These are phyloP conservation scores for Penicillium sp. DNA, from an alignment of 2,329 filamentous ascomycete species.

Conservation along the genomic window DNA sequence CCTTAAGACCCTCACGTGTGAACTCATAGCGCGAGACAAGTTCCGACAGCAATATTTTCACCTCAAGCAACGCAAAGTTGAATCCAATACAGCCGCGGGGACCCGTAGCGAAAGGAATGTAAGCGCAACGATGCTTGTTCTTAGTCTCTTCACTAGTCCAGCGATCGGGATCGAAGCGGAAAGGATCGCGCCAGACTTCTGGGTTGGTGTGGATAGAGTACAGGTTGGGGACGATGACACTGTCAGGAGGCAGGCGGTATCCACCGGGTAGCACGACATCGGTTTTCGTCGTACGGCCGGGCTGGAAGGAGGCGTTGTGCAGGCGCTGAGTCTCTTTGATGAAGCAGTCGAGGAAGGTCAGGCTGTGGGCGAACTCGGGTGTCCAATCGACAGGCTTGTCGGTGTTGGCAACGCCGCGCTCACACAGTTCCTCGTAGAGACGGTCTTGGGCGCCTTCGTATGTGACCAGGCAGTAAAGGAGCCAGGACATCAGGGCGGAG, in stretches of 20 bases:
- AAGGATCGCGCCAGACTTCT: constrained; percentile 57
- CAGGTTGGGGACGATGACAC: constrained; percentile 53
- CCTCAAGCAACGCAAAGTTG: constrained; percentile 60
- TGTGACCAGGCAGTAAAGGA: constrained; percentile 51
- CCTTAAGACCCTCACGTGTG: constrained; percentile 45
- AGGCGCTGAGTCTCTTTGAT: constrained; percentile 60
- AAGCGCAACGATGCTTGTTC: constrained; percentile 49
- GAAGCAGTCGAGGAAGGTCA: constrained; percentile 49
- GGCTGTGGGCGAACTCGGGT: constrained; percentile 7
- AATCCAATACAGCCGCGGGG: constrained; percentile 59
- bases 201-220: constrained; percentile 52
- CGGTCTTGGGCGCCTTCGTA: constrained; percentile 57
- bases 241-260: constrained; percentile 53
- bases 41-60: constrained; percentile 55
- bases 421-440: constrained; percentile 27
- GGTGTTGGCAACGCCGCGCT: not conserved
- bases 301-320: constrained; percentile 62
- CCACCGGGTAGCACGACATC: constrained; percentile 60
- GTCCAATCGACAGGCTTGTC: not conserved
- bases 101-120: constrained; percentile 58
- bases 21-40: constrained; percentile 59
- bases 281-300: constrained; percentile 54
- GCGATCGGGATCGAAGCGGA: constrained; percentile 57
- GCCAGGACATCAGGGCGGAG: constrained; percentile 56
- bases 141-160: constrained; percentile 49